Base-by-base conservation (phyloP, 1,139 yeast species). In the Zygoascus meyerae region DNA sequence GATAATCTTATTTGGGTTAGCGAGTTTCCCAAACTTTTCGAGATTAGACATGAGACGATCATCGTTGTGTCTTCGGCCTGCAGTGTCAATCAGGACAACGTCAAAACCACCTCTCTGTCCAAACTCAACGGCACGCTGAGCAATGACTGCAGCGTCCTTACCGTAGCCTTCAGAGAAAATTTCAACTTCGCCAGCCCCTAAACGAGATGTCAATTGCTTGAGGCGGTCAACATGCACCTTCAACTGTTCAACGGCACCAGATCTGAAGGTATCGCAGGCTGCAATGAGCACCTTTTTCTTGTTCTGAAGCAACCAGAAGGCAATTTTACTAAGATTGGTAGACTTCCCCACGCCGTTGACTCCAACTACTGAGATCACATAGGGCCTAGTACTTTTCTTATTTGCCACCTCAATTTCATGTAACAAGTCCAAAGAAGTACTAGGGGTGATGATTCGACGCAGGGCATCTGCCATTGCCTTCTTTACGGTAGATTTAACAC, bases 341-440 rank as follows among this genome's bases (percentile, higher is more conserved):
- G 97, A 90, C 65, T 94, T 92, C 26, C 98, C 98, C 32, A 92
- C 98, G 40, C 98, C 98, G 63, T 92, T 92, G 21, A 92, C 98
- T 31, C 98, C 98, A 30, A 92, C 98, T 15, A 92, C 94, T 0
- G 97, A 89, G 49, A 92, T 87, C 12, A 92, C 97, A 57, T 87
- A 92, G 1, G 98, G 97, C 2, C 69, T 56, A 2, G 48, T 51
- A 11, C 52, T 48, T 9, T 45, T 43, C 32, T 75, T 67, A 2
- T 61, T 59, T 2, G 64, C 60, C n/a, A 31, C 3, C 61, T 85
- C 85, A 48, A 92, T 86, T 58, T 89, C 95, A 55, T 86, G 86
- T 29, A 92, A 72, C 51, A 92, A 70, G 61, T 92, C 95, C 0
- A 92, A 81, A 1, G 97, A 87, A 1, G 94, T 87, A 54, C 90